Evolutionary conservation across 176 grass and related monocot species (phyloP).

Genomic region (Microstegium vimineum): DNA sequence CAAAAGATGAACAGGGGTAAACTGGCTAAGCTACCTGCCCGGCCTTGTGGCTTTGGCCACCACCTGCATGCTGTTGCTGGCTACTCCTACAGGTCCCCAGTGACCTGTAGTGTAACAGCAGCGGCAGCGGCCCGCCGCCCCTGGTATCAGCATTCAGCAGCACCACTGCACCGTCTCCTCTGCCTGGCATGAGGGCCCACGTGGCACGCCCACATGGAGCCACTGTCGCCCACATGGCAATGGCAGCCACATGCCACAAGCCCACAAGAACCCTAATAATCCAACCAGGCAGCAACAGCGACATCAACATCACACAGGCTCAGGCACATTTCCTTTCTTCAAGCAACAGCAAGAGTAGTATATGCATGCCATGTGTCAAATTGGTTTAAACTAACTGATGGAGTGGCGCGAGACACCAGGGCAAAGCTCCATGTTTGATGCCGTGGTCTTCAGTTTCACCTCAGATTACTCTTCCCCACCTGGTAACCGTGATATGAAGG

Average conservation of each 20-base stretch:
- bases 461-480: not conserved
- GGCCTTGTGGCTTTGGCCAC: not conserved
- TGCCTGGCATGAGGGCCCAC: slow-evolving; percentile 12
- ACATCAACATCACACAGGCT: not conserved
- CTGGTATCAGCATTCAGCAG: not conserved
- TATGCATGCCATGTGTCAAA: not conserved
- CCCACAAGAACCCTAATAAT: slow-evolving; percentile 8
- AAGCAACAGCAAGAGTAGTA: not conserved
- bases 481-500: not conserved
- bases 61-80: not conserved
- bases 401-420: slow-evolving; percentile 10
- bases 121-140: not conserved
- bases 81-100: slow-evolving; percentile 25
- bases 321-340: not conserved
- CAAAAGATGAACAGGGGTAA: not conserved
- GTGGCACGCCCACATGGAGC: slow-evolving; percentile 12
- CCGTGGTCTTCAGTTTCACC: not conserved
- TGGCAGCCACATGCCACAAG: not conserved
- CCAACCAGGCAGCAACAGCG: slow-evolving; percentile 2
- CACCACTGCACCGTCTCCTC: not conserved
- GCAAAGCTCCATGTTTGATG: slow-evolving; percentile 26
- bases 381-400: slow-evolving; percentile 15
- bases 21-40: not conserved
- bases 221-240: slow-evolving; percentile 9
- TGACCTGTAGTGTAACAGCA: not conserved